Evolutionary conservation across 495 filamentous ascomycete species (phyloP).

Genomic region (Hypoxylon trugodes): DNA sequence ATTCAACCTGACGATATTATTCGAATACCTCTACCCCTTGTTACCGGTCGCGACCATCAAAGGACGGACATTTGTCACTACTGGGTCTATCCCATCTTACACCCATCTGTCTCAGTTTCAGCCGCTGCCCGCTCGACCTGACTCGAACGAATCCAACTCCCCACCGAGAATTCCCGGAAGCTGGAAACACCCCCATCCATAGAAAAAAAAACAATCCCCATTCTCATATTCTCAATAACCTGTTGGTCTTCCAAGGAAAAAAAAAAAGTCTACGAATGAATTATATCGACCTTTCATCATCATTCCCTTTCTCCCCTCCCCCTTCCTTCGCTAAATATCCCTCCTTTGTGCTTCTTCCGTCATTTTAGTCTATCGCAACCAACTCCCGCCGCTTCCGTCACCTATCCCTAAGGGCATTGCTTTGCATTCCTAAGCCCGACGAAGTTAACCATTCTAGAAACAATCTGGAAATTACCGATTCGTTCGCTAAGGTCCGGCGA

Average conservation of each 20-base stretch:
- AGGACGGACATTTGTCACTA: constrained; percentile 30
- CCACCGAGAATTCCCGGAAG: constrained; percentile 42
- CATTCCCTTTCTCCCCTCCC: constrained; percentile 13
- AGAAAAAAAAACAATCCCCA: not conserved
- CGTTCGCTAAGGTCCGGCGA: not conserved
- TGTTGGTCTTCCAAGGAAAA: constrained; percentile 5
- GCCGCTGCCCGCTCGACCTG: constrained; percentile 41
- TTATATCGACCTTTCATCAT: constrained; percentile 25
- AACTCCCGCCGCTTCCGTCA: constrained; percentile 24
- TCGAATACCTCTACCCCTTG: not conserved
- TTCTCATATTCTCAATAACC: constrained; percentile 25
- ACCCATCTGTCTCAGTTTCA: constrained; percentile 44
- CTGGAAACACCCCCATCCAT: constrained; percentile 14
- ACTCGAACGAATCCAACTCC: constrained; percentile 40
- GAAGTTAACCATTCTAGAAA: not conserved
- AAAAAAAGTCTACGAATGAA: constrained; percentile 36
- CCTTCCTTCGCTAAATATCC: constrained; percentile 4
- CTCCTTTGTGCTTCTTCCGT: constrained; percentile 3
- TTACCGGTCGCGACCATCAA: constrained; percentile 33
- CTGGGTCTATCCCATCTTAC: constrained; percentile 21
- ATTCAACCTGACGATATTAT: constrained; percentile 14
- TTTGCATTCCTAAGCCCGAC: not conserved
- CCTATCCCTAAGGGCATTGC: constrained; percentile 1
- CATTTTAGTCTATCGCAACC: constrained; percentile 22
- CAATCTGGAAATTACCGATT: not conserved